Evolutionary conservation across 139 green algal species (phyloP).

Genomic region (Asterochloris sp.): DNA sequence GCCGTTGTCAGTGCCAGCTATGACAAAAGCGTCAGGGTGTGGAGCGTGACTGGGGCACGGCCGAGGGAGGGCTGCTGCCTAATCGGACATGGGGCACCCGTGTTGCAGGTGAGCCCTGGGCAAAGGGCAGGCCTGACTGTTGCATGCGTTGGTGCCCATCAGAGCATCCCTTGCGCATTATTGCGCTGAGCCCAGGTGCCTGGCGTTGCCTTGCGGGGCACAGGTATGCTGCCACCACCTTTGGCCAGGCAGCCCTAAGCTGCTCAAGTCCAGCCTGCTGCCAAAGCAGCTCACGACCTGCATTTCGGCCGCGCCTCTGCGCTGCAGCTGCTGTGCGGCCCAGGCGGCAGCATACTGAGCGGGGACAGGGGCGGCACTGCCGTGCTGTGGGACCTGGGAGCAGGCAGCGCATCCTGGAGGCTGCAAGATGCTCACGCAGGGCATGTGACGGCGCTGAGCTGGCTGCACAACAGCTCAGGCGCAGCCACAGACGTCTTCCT

Average conservation of each 20-base stretch:
- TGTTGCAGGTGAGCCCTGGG: conserved; percentile 28
- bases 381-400: conserved; percentile 53
- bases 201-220: too few relatives aligned
- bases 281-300: too few relatives aligned
- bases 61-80: conserved; percentile 32
- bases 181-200: too few relatives aligned
- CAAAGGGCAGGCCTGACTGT: too few relatives aligned
- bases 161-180: too few relatives aligned
- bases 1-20: conserved; percentile 42
- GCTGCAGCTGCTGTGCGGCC: conserved; percentile 9
- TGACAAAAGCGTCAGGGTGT: conserved; percentile 71
- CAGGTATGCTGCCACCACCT: too few relatives aligned
- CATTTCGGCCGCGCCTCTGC: too few relatives aligned
- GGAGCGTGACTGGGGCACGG: conserved; percentile 28
- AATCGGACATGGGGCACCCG: conserved; percentile 42
- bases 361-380: conserved; percentile 64
- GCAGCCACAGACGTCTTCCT: conserved; percentile 27
- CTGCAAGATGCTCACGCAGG: conserved; percentile 53
- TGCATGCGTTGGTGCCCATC: too few relatives aligned
- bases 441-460: conserved; percentile 70
- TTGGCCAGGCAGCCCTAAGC: too few relatives aligned
- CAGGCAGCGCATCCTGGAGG: conserved; percentile 25
- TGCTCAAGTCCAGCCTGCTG: too few relatives aligned
- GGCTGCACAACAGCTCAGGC: conserved; percentile 20
- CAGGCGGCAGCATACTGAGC: conserved; percentile 10